phyloP scores from a whole-genome alignment of 225 moss, liverwort and hornwort genomes.

The Pseudoscleropodium purum region DNA sequence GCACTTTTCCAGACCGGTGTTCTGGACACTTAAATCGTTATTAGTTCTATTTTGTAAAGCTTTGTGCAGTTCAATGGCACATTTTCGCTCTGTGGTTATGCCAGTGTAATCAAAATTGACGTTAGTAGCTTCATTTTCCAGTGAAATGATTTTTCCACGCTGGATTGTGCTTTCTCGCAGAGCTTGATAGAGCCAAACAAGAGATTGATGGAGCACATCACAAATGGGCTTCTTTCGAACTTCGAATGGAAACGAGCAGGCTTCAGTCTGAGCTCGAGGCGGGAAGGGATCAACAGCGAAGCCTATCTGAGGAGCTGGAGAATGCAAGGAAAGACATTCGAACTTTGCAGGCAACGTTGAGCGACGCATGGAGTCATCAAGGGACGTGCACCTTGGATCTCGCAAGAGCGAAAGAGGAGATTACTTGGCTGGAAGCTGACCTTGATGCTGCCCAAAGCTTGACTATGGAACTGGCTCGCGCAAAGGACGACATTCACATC shows the following conservation, averaged over 20 bases:
- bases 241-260: conserved; percentile 14
- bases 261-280: conserved; percentile 28
- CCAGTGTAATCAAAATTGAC: not conserved
- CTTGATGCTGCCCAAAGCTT: conserved; percentile 17
- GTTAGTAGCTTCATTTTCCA: not conserved
- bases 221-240: not conserved
- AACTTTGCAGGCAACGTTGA: conserved; percentile 26
- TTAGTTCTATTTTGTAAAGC: not conserved
- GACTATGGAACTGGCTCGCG: conserved; percentile 21
- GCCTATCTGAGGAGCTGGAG: conserved; percentile 16
- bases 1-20: not conserved
- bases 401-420: conserved; percentile 30
- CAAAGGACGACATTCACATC: conserved; percentile 11
- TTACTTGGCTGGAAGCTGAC: conserved; percentile 26
- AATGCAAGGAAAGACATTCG: conserved; percentile 36
- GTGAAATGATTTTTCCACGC: not conserved
- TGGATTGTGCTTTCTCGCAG: conserved; percentile 4
- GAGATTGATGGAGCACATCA: conserved; percentile 17
- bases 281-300: not conserved
- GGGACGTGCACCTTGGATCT: conserved; percentile 13
- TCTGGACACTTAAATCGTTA: not conserved
- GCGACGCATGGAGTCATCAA: conserved; percentile 37
- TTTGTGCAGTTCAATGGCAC: not conserved
- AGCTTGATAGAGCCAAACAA: conserved; percentile 24
- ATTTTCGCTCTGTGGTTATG: not conserved